phyloP scores from a whole-genome alignment of 2,329 filamentous ascomycete species.

The Fusarium penzigii region DNA sequence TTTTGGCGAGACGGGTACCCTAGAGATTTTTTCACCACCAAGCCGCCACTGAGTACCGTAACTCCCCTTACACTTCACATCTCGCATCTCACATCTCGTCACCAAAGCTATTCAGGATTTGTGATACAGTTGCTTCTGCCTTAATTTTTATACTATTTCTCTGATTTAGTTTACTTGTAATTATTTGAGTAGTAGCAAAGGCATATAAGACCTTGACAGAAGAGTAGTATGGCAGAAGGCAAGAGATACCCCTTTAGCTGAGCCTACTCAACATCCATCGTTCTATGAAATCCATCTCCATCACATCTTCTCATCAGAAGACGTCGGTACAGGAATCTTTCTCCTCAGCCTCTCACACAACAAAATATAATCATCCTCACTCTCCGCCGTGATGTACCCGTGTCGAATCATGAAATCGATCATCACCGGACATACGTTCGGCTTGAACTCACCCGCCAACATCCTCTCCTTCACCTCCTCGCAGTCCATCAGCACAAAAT shows the following conservation, averaged over 20 bases:
- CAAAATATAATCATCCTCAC: constrained; percentile 71
- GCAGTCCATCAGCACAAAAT: constrained; percentile 69
- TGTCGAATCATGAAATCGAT: constrained; percentile 82
- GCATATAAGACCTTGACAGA: too few relatives aligned
- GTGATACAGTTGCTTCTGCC: too few relatives aligned
- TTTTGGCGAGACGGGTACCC: not conserved
- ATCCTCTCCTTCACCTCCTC: constrained; percentile 61
- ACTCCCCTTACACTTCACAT: too few relatives aligned
- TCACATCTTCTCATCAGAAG: constrained; percentile 16
- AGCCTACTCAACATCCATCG: too few relatives aligned
- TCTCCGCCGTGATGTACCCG: constrained; percentile 70
- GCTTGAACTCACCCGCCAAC: constrained; percentile 74
- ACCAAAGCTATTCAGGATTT: too few relatives aligned
- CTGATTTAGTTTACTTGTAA: too few relatives aligned
- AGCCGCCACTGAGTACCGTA: not conserved
- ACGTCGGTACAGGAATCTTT: constrained; percentile 42
- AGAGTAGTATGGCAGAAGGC: too few relatives aligned
- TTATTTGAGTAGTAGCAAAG: too few relatives aligned
- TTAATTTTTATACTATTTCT: too few relatives aligned
- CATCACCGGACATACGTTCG: constrained; percentile 76
- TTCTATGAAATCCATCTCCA: too few relatives aligned
- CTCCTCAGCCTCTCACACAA: constrained; percentile 54
- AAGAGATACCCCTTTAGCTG: too few relatives aligned
- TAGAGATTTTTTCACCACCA: not conserved
- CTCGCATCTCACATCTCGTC: too few relatives aligned